A percentile compares a stretch with the other conserved stretches of the same genome.
Conservation (phyloP, 176 grass and related monocot genomes). For the Puccinellia tenuiflora region DNA sequence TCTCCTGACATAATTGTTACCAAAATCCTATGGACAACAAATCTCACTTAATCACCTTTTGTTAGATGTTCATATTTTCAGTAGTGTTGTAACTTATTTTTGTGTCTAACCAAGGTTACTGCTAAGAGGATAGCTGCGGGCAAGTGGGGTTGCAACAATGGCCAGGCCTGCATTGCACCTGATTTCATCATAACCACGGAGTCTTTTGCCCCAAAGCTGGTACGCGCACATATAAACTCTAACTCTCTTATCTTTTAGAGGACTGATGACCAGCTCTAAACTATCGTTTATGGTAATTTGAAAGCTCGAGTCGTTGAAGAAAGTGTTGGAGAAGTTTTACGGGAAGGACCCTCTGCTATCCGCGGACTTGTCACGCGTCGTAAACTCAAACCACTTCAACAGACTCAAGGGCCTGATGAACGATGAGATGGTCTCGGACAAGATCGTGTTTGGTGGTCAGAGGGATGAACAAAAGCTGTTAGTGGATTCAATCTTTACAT, state of each 20-base stretch:
- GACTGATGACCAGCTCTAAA: background rate
- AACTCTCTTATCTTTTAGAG: no score
- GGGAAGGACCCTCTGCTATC: conserved; percentile 63
- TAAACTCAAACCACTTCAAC: conserved; percentile 63
- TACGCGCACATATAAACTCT: background rate
- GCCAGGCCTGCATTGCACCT: conserved; percentile 78
- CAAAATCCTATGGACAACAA: background rate
- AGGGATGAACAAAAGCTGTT: conserved; percentile 54
- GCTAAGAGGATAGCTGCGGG: conserved; percentile 64
- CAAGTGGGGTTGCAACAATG: conserved; percentile 85
- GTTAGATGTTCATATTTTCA: background rate
- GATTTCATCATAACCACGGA: conserved; percentile 80
- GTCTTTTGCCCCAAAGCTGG: conserved; percentile 70
- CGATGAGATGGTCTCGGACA: conserved; percentile 43
- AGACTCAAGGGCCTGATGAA: conserved; percentile 53
- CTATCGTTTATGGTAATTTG: background rate
- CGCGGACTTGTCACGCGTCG: conserved; percentile 49
- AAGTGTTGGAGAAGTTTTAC: conserved; percentile 60
- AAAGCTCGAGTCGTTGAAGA: conserved; percentile 52
- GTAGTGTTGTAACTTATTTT: background rate
- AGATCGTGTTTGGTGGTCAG: conserved; percentile 64
- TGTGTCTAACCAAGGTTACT: conserved; percentile 41
- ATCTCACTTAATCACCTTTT: background rate
- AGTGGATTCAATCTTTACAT: background rate
- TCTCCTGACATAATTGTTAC: background rate